Evolutionary conservation across 2,329 filamentous ascomycete species (phyloP).

Genomic region (Fusarium pininemorale): DNA sequence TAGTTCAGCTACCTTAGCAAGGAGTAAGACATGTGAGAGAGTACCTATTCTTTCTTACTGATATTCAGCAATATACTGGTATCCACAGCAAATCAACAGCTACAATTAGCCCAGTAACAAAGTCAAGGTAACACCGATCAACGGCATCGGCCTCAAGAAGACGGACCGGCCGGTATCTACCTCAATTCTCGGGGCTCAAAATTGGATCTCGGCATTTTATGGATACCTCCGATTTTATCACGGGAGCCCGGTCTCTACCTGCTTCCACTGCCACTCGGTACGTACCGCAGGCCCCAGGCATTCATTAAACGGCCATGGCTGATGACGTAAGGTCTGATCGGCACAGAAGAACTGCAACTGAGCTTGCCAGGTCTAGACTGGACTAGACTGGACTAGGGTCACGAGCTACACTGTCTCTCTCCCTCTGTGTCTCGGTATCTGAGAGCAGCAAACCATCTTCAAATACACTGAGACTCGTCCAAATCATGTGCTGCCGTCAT

Average conservation of each 20-base stretch:
- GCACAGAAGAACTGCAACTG: not conserved
- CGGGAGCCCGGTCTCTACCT: not conserved
- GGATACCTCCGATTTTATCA: not conserved
- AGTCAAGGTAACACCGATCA: not conserved
- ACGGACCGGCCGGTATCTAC: not conserved
- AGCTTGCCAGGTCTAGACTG: not conserved
- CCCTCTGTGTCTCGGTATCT: constrained; percentile 18
- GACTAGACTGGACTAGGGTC: constrained; percentile 12
- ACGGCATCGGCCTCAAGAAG: not conserved
- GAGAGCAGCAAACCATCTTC: constrained; percentile 6
- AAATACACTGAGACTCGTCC: constrained; percentile 17
- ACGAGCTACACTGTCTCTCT: constrained; percentile 30
- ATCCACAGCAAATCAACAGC: not conserved
- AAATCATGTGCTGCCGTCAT: constrained; percentile 41
- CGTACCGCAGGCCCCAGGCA: not conserved
- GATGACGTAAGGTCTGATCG: constrained; percentile 42
- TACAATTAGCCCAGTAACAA: not conserved
- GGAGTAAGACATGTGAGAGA: not conserved
- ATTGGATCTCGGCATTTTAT: not conserved
- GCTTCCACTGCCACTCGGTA: not conserved
- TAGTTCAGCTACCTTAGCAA: too few species aligned
- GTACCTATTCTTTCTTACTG: too few species aligned
- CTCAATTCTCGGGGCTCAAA: not conserved
- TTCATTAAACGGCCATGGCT: not conserved
- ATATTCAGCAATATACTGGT: not conserved